Evolutionary conservation across 352 stramenopile genomes (phyloP).

Genomic region (Plasmopara viticola): DNA sequence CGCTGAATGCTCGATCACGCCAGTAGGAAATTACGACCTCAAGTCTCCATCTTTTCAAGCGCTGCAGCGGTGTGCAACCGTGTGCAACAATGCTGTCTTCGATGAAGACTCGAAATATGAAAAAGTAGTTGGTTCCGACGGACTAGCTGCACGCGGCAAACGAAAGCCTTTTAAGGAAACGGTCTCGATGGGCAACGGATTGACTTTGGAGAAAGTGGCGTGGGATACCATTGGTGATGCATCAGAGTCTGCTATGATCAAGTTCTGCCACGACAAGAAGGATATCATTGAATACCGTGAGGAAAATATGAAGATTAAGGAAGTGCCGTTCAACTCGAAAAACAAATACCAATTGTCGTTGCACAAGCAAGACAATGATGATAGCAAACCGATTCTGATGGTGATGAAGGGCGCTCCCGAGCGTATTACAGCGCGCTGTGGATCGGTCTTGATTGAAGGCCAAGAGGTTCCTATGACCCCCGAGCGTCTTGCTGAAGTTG

Average conservation of each 20-base stretch:
- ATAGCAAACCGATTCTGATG: conserved; percentile 51
- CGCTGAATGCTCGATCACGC: conserved; percentile 68
- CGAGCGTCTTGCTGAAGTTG: conserved; percentile 80
- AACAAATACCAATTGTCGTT: conserved; percentile 85
- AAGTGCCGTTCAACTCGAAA: conserved; percentile 81
- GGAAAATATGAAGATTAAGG: conserved; percentile 69
- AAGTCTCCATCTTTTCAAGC: conserved; percentile 42
- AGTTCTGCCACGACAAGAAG: conserved; percentile 80
- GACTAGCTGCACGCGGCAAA: conserved; percentile 36
- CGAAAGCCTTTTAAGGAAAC: conserved; percentile 57
- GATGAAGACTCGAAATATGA: conserved; percentile 70
- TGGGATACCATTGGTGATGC: conserved; percentile 74
- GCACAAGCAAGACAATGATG: conserved; percentile 74
- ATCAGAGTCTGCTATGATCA: conserved; percentile 82
- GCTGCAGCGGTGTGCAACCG: conserved; percentile 77
- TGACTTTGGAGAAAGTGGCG: conserved; percentile 39
- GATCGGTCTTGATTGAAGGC: conserved; percentile 60
- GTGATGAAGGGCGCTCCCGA: conserved; percentile 97
- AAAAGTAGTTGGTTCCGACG: conserved; percentile 39
- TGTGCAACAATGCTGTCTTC: conserved; percentile 86
- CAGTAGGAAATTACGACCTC: conserved; percentile 47
- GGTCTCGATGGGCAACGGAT: conserved; percentile 33
- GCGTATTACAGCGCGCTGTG: conserved; percentile 90
- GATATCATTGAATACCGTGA: conserved; percentile 67
- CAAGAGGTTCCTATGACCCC: conserved; percentile 84